Evolutionary conservation across 371 early-diverging fungal genomes (phyloP), one percentile per base, ranked within the genome.

Genomic region (Nematocida sp.): DNA sequence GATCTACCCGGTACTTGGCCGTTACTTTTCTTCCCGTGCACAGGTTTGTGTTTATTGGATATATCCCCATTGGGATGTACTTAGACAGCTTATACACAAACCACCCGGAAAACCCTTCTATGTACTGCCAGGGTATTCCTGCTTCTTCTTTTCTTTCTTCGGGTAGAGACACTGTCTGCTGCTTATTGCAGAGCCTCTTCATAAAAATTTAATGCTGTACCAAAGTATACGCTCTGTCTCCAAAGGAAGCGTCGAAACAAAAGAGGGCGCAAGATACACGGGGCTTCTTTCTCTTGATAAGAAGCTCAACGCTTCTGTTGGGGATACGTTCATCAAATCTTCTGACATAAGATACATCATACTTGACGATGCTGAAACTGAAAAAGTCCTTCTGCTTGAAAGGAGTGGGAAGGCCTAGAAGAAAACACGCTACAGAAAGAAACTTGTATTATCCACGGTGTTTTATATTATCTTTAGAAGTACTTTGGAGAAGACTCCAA

Each of bases 181-280:
- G 11, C n/a, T 41, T 64, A 37, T 53, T 53, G 23, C 48, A 32
- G 40, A 70, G 63, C 36, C 74, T 48, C 52, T 70, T 70, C 74
- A 70, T 70, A 70, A 70, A 70, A 70, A 70, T 43, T 53, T 53
- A 27, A 67, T 67, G 67, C 56, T 67, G n/a, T 15, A 4, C 23
- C 29, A 67, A 23, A 17, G 38, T 13, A 57, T 67, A 17, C 67
- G 67, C 7, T 11, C 8, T 29, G 13, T 67, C 54, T 37, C 31
- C 3, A 8, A 21, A 5, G 58, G 19, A 66, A 46, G 17, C 8
- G 38, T 67, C 7, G 67, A 67, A 34, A 45, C 41, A 36, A 41
- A 17, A 62, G 31, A 48, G 8, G 55, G 46, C 21, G 45, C 37
- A 31, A 57, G 31, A n/a, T 50, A 46, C 29, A 19, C 38, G n/a